Evolutionary conservation across 75 land plant species (phyloP).

Genomic region (Picea glauca): DNA sequence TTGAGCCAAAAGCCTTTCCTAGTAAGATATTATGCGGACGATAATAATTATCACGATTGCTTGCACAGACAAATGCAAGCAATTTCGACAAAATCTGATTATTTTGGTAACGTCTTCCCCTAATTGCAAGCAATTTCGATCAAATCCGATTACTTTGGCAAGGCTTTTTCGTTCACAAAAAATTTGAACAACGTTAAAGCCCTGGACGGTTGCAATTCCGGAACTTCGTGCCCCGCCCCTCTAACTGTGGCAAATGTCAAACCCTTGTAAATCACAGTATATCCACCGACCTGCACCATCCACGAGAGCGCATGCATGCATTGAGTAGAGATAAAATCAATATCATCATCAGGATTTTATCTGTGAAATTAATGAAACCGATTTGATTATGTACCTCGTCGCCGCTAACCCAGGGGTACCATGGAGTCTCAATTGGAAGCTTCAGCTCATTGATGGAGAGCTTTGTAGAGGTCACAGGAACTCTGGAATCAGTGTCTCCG

Average conservation of each 20-base stretch:
- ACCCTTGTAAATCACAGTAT: background rate
- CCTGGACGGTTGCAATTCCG: slow-evolving; percentile 22
- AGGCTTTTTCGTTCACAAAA: background rate
- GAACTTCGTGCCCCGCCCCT: slow-evolving; percentile 34
- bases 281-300: background rate
- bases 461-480: background rate
- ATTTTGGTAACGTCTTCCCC: too few relatives aligned
- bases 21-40: too few relatives aligned
- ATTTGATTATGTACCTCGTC: background rate
- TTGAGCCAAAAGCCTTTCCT: too few relatives aligned
- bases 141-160: too few relatives aligned
- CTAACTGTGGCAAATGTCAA: slow-evolving; percentile 41
- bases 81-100: too few relatives aligned
- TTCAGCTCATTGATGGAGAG: background rate
- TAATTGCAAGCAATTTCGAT: too few relatives aligned
- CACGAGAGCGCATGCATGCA: background rate
- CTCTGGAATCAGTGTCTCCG: background rate
- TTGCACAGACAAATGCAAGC: too few relatives aligned
- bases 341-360: too few relatives aligned
- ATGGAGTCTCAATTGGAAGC: background rate
- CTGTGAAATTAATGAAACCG: too few relatives aligned
- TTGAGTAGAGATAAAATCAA: too few relatives aligned
- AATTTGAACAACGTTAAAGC: slow-evolving; percentile 13
- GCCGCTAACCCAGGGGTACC: slow-evolving; percentile 2
- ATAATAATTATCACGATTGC: too few relatives aligned